Evolutionary conservation across 2,329 filamentous ascomycete genomes (phyloP).

Genomic region (Aspergillus tubingensis): DNA sequence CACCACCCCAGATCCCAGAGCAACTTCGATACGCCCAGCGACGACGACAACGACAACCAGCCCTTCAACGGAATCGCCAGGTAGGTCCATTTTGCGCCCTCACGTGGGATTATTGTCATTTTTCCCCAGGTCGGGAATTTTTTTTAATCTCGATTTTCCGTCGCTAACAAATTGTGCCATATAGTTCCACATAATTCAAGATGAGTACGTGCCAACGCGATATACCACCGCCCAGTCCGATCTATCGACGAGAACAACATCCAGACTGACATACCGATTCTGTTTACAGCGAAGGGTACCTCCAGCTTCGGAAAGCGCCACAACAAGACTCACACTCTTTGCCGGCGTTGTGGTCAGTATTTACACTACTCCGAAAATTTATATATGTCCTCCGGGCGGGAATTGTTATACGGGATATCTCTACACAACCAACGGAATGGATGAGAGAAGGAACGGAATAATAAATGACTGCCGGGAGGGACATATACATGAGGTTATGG

Average conservation of each 20-base stretch:
- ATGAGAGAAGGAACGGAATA: conserved; percentile 11
- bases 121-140: conserved; percentile 9
- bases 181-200: conserved; percentile 51
- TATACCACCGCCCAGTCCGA: conserved; percentile 23
- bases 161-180: conserved; percentile 28
- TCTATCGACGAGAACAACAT: conserved; percentile 26
- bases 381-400: conserved; percentile 13
- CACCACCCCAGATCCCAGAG: conserved; percentile 34
- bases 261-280: conserved; percentile 46
- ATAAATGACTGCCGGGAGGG: conserved; percentile 7
- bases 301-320: conserved; percentile 78
- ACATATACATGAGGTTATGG: background rate
- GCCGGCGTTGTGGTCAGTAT: conserved; percentile 94
- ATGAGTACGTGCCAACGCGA: conserved; percentile 56
- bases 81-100: conserved; percentile 29
- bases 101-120: conserved; percentile 7
- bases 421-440: no score
- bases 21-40: conserved; percentile 46
- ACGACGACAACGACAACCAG: conserved; percentile 50
- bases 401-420: conserved; percentile 17
- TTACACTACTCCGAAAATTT: conserved; percentile 19
- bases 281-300: conserved; percentile 66
- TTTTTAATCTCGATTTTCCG: conserved; percentile 11
- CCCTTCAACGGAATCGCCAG: conserved; percentile 50
- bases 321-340: conserved; percentile 98